These are phyloP conservation scores for Steccherinum ochraceum DNA, from an alignment of 768 basidiomycete genomes.

Conservation along the genomic window DNA sequence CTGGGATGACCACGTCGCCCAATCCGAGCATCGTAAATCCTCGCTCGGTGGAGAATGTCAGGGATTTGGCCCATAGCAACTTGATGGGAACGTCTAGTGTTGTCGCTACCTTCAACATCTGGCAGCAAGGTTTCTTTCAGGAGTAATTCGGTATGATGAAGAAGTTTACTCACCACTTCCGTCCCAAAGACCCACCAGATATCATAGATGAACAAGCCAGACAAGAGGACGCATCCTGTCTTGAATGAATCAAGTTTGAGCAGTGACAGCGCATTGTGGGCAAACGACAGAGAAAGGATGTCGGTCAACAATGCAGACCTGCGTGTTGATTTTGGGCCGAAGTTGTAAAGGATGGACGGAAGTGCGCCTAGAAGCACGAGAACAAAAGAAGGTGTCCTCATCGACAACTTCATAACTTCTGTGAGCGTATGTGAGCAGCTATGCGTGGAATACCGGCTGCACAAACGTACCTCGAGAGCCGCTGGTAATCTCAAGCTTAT, in stretches of 20 bases:
- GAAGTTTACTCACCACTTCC: conserved; percentile 57
- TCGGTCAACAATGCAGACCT: conserved; percentile 75
- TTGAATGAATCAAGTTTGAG: conserved; percentile 85
- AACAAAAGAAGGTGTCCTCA: conserved; percentile 50
- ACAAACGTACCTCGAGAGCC: conserved; percentile 37
- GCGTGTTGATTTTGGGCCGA: conserved; percentile 29
- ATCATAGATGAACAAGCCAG: conserved; percentile 88
- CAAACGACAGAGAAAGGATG: conserved; percentile 68
- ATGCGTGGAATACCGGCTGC: neutral
- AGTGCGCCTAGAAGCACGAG: conserved; percentile 54
- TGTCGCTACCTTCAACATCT: conserved; percentile 95
- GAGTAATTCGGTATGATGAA: neutral
- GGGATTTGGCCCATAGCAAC: conserved; percentile 77
- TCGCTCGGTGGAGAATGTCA: conserved; percentile 36
- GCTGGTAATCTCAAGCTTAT: conserved; percentile 38
- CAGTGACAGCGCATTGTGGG: conserved; percentile 71
- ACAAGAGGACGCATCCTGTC: conserved; percentile 78
- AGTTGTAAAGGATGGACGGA: conserved; percentile 61
- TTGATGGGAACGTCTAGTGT: conserved; percentile 91
- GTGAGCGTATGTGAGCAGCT: conserved; percentile 7
- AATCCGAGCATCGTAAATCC: conserved; percentile 90
- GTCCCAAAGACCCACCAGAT: conserved; percentile 94
- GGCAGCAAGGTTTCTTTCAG: neutral
- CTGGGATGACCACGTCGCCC: conserved; percentile 74
- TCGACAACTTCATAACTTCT: conserved; percentile 37